phyloP scores from a whole-genome alignment of 1,139 yeast species.

The Kodamaea suecica region DNA sequence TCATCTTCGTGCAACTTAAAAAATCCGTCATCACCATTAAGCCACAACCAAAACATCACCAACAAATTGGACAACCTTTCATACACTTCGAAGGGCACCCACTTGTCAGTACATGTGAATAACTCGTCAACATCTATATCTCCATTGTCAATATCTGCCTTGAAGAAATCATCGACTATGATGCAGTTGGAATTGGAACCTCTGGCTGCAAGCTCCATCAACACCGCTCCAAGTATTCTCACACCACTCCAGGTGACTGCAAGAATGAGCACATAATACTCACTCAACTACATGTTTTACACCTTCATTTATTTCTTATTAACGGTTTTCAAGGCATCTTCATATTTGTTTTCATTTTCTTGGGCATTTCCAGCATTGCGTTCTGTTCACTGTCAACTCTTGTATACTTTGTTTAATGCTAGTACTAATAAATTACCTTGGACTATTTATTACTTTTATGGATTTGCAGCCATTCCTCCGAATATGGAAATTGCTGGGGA shows the following conservation, averaged over 20 bases:
- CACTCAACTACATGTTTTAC: slow-evolving; percentile 2
- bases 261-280: slow-evolving; percentile 33
- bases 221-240: slow-evolving; percentile 40
- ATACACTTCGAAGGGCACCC: slow-evolving; percentile 13
- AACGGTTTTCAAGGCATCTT: neutral
- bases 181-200: slow-evolving; percentile 32
- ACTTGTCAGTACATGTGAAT: neutral
- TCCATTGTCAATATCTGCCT: slow-evolving; percentile 8
- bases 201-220: slow-evolving; percentile 21
- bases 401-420: neutral
- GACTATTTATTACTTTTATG: too few species aligned
- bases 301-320: neutral
- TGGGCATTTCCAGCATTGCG: slow-evolving; percentile 2
- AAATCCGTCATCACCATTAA: slow-evolving; percentile 25
- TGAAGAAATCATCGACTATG: slow-evolving; percentile 31
- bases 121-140: neutral
- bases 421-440: neutral
- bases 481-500: too few species aligned
- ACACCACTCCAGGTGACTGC: slow-evolving; percentile 49
- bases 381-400: neutral
- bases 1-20: slow-evolving; percentile 4
- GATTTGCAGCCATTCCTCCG: too few species aligned
- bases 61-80: slow-evolving; percentile 15
- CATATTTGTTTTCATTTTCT: neutral
- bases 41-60: slow-evolving; percentile 24